phyloP scores from a whole-genome alignment of 768 basidiomycete genomes.

The Panaeolus papilionaceus region DNA sequence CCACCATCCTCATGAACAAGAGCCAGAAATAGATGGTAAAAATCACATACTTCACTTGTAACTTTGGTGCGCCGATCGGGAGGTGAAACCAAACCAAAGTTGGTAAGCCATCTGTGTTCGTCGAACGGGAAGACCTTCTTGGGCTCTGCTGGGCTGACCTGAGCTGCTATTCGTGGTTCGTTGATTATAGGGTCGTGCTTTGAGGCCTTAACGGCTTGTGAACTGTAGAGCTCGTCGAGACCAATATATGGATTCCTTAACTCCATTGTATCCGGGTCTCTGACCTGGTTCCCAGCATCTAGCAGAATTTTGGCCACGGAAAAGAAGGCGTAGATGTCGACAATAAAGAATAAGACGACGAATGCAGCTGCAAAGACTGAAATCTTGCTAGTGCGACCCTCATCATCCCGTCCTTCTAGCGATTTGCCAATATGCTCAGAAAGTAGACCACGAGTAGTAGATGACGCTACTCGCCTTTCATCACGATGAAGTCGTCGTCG shows the following conservation, averaged over 20 bases:
- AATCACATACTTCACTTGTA: conserved; percentile 26
- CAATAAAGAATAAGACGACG: conserved; percentile 27
- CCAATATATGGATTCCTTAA: conserved; percentile 35
- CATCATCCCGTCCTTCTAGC: neutral
- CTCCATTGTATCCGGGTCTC: conserved; percentile 25
- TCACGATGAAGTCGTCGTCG: conserved; percentile 21
- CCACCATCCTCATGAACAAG: neutral
- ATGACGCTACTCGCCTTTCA: conserved; percentile 2
- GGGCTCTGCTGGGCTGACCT: conserved; percentile 31
- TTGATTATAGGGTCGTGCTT: conserved; percentile 29
- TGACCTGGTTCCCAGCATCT: conserved; percentile 18
- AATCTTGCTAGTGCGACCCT: neutral
- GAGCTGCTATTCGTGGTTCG: conserved; percentile 31
- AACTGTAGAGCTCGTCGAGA: conserved; percentile 31
- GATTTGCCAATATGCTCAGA: neutral
- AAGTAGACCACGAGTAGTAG: neutral
- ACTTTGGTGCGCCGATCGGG: conserved; percentile 34
- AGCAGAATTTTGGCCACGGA: conserved; percentile 27
- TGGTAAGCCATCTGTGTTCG: conserved; percentile 34
- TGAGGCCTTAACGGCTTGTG: conserved; percentile 24
- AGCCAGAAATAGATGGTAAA: neutral
- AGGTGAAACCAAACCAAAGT: conserved; percentile 35
- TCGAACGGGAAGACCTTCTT: conserved; percentile 32
- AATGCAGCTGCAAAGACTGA: conserved; percentile 19
- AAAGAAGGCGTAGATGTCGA: conserved; percentile 32